These are phyloP conservation scores for Epichloe scottii DNA, from an alignment of 2,329 filamentous ascomycete genomes.

Conservation along the genomic window DNA sequence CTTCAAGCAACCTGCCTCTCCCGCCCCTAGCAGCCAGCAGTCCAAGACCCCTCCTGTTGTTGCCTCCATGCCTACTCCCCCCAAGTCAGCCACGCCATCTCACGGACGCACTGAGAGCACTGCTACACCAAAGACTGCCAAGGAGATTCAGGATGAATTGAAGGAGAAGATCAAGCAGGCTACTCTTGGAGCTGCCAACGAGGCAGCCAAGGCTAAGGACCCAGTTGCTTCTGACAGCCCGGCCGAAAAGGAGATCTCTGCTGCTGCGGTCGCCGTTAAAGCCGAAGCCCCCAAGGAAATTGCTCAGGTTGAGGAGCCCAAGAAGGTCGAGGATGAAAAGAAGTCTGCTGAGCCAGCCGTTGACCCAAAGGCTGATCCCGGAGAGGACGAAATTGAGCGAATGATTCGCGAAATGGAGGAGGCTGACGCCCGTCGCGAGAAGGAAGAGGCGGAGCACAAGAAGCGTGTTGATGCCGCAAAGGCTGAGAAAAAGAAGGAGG, in stretches of 20 bases:
- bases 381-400: conserved; percentile 45
- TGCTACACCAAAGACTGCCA: conserved; percentile 55
- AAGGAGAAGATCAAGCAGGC: conserved; percentile 64
- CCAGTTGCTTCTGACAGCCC: conserved; percentile 18
- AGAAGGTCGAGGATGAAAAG: conserved; percentile 10
- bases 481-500: conserved; percentile 36
- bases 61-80: conserved; percentile 70
- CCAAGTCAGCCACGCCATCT: conserved; percentile 56
- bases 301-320: not conserved
- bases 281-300: conserved; percentile 4
- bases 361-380: conserved; percentile 26
- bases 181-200: conserved; percentile 22
- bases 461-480: conserved; percentile 36
- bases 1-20: conserved; percentile 44
- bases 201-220: conserved; percentile 17
- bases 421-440: conserved; percentile 36
- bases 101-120: conserved; percentile 62
- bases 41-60: conserved; percentile 58
- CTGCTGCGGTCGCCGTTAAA: not conserved
- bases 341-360: conserved; percentile 19
- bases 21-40: conserved; percentile 39
- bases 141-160: conserved; percentile 75
- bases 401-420: conserved; percentile 52
- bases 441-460: conserved; percentile 31
- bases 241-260: conserved; percentile 9